Base-by-base conservation (phyloP, 139 green algal genomes). In the Pleodorina starrii region DNA sequence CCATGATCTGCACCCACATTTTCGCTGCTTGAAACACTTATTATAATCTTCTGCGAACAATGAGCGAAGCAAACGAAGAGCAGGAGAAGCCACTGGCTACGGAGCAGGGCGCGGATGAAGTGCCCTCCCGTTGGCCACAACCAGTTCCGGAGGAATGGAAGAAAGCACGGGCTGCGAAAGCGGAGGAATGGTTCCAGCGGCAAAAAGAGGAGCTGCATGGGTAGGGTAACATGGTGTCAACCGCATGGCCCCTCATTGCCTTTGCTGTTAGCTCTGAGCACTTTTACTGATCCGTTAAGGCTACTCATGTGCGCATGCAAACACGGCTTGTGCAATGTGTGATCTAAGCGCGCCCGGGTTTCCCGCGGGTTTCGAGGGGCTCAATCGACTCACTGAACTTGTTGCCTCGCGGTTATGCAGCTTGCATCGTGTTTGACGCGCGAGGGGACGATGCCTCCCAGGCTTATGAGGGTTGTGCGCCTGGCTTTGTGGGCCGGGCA, bases 181-280 rank as follows among this genome's bases (percentile, higher is more conserved):
- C 82, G 0, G 82, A 88, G 1, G 82, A 88, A 0, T 88, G 82
- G 82, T 88, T 88, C 11, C 43, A 79, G 36, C 7, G 38, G 25
- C 44, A 44, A n/a, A 71, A 48, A 35, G 82, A 68, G 23, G 44
- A 50, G n/a, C 32, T 88, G 19, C 21, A 69, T 32, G 46, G 46
- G 82, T 88, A 46, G 1, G 60, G 9, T 11, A 42, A 63, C 73
- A 38, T 9, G 7, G 1, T 27, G 42, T 21, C 10, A 25, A 35
- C 44, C 23, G 11, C 73, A 51, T 50, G 43, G 43, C 4, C 6
- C 27, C 35, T 3, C 46, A 35, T 35, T 2, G 29, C 68, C 68
- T 5, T 5, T 35, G 3, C 9, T 43, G 23, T 29, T n/a, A n/a
- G n/a, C n/a, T 69, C 57, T 48, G 46, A 50, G 19, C 32, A 46